Percentiles rank a stretch among this genome's conserved stretches.
Evolutionary conservation across 192 early-diverging fungal species (phyloP).

Genomic region (Cetraspora pellucida): DNA sequence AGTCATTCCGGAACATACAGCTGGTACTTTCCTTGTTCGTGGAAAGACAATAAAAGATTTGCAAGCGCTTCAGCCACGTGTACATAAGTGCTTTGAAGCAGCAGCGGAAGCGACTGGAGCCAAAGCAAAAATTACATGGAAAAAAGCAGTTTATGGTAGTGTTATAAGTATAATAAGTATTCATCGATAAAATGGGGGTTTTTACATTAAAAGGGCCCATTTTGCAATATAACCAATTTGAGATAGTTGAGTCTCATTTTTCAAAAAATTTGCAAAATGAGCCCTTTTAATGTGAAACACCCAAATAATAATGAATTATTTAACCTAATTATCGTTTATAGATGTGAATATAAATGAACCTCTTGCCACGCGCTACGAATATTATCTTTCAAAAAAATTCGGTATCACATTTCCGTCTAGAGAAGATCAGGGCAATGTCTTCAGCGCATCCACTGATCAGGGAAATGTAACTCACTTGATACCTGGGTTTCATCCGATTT

Average conservation of each 20-base stretch:
- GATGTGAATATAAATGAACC: neutral
- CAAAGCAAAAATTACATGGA: slow-evolving; percentile 56
- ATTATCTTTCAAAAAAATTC: slow-evolving; percentile 42
- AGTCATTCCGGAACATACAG: slow-evolving; percentile 70
- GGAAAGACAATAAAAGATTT: slow-evolving; percentile 54
- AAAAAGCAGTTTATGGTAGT: slow-evolving; percentile 60
- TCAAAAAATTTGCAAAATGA: no score
- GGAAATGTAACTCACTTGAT: slow-evolving; percentile 73
- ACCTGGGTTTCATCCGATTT: slow-evolving; percentile 52
- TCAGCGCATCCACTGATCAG: slow-evolving; percentile 65
- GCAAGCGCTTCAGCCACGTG: slow-evolving; percentile 48
- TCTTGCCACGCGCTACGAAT: slow-evolving; percentile 39
- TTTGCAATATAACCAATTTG: no score
- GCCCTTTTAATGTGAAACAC: no score
- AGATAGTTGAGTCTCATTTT: no score
- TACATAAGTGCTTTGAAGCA: slow-evolving; percentile 61
- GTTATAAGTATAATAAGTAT: slow-evolving; percentile 52
- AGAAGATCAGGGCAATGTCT: slow-evolving; percentile 24
- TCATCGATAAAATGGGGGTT: slow-evolving; percentile 27
- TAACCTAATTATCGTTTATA: slow-evolving; percentile 1
- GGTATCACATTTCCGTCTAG: slow-evolving; percentile 37
- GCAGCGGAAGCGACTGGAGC: slow-evolving; percentile 73
- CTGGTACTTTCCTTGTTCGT: slow-evolving; percentile 61
- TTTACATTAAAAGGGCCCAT: no score
- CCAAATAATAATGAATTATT: slow-evolving; percentile 34